Evolutionary conservation across 208 protist species (phyloP), one percentile per base, ranked within the genome.

Genomic region (Leishmania gerbilli): DNA sequence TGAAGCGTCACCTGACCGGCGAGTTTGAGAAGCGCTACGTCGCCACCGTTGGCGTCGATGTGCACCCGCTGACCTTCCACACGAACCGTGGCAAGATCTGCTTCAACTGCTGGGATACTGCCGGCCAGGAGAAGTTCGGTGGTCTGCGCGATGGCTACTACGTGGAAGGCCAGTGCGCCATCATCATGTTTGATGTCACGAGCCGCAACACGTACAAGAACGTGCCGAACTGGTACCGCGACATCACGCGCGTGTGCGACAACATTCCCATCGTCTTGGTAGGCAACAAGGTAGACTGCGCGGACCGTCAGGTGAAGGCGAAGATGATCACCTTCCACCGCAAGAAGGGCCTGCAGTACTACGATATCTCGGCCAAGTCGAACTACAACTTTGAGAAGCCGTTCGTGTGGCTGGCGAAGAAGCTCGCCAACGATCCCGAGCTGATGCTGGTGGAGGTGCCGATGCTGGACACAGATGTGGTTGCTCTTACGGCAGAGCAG

Each of bases 381-480:
- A 99, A 99, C 95, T 99, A 99, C 97, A 99, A 99, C 92, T 99
- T 99, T 88, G 99, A 99, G 94, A 99, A 99, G 96, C 99, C 99
- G 47, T 99, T 99, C 92, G 92, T 99, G 40, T 99, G 97, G 96
- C 95, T 99, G 27, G 97, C 98, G 55, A 98, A 99, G 88, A 99
- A 99, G 87, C 94, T 99, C 40, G 91, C 92, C 76, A 99, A 99
- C 89, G 96, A 99, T 88, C 86, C 89, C 76, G 96, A 99, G 60
- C 95, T 99, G 55, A 79, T 89, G 58, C 98, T 99, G 77, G 94
- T 97, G 79, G 96, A 98, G 91, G 91, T 95, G 31, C 95, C 95
- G 69, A 87, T 96, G 76, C 89, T 96, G 53, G 93, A 96, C 71
- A 84, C 87, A 17, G 87, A 88, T 40, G 94, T 89, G 77, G 88